A percentile compares a stretch with the other conserved stretches of the same genome.
phyloP scores from a whole-genome alignment of 345 rosid genomes.

The Lepidium sativum region DNA sequence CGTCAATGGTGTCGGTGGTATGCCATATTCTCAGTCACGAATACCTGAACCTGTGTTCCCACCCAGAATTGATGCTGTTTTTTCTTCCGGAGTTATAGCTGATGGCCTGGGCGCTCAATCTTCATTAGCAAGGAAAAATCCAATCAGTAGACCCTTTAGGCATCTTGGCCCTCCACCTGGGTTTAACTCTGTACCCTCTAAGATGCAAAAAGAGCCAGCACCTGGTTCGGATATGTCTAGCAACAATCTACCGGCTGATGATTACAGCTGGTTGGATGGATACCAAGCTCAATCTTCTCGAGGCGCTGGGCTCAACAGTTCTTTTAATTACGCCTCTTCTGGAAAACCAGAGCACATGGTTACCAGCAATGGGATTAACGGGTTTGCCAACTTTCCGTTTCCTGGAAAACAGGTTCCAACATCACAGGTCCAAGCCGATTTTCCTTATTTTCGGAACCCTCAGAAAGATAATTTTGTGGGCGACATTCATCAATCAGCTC shows the following conservation, averaged over 20 bases:
- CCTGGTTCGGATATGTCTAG: constrained; percentile 30
- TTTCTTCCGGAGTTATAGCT: constrained; percentile 39
- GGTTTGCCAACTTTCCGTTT: constrained; percentile 63
- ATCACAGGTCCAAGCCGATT: constrained; percentile 41
- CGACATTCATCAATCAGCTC: constrained; percentile 47
- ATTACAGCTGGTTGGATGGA: constrained; percentile 98
- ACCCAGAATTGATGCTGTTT: constrained; percentile 34
- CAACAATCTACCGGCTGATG: constrained; percentile 47
- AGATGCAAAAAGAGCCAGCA: constrained; percentile 39
- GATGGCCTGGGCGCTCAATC: constrained; percentile 40
- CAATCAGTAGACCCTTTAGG: constrained; percentile 70
- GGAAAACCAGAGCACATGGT: constrained; percentile 39
- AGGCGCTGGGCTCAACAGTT: constrained; percentile 35
- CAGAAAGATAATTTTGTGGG: constrained; percentile 43
- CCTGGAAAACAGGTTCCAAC: constrained; percentile 69
- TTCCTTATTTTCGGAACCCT: constrained; percentile 35
- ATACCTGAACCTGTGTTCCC: constrained; percentile 38
- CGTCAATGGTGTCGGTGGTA: constrained; percentile 28
- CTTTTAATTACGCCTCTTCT: constrained; percentile 34
- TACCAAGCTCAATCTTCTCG: constrained; percentile 57
- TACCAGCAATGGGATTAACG: constrained; percentile 44
- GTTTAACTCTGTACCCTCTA: constrained; percentile 58
- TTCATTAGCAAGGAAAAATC: constrained; percentile 43
- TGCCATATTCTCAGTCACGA: constrained; percentile 38
- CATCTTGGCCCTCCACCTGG: constrained; percentile 97